phyloP scores from a whole-genome alignment of 164 flowering plant species.

The Vitis amurensis region DNA sequence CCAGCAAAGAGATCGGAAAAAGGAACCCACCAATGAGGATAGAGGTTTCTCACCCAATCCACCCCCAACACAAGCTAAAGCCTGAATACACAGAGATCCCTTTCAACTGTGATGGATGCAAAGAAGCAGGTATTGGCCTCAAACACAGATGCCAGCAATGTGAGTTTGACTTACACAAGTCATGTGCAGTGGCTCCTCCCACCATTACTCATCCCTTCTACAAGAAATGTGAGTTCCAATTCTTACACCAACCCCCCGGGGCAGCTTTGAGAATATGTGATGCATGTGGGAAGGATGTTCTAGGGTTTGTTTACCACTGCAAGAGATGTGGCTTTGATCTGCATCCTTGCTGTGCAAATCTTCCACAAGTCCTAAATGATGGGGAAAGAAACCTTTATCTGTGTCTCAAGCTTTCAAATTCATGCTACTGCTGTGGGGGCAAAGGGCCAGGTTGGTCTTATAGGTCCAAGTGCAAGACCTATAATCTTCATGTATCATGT shows the following conservation, averaged over 20 bases:
- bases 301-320: slow-evolving; percentile 61
- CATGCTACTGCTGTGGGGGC: slow-evolving; percentile 52
- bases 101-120: slow-evolving; percentile 70
- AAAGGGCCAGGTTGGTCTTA: slow-evolving; percentile 65
- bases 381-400: slow-evolving; percentile 45
- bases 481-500: slow-evolving; percentile 64
- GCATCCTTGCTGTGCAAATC: slow-evolving; percentile 67
- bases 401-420: slow-evolving; percentile 32
- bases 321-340: slow-evolving; percentile 55
- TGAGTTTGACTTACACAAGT: slow-evolving; percentile 57
- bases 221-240: slow-evolving; percentile 47
- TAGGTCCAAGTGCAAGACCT: slow-evolving; percentile 44
- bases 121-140: slow-evolving; percentile 62
- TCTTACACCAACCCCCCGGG: slow-evolving; percentile 45
- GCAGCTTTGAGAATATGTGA: slow-evolving; percentile 36
- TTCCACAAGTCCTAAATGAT: slow-evolving; percentile 52
- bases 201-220: slow-evolving; percentile 49
- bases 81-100: slow-evolving; percentile 58
- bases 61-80: slow-evolving; percentile 55
- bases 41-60: slow-evolving; percentile 47
- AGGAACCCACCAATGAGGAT: slow-evolving; percentile 34
- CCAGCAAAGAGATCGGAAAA: background rate
- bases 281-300: slow-evolving; percentile 45
- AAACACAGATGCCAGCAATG: slow-evolving; percentile 50
- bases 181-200: slow-evolving; percentile 42